Evolutionary conservation across 352 stramenopile species (phyloP).

Genomic region (Pythium scleroteichum): DNA sequence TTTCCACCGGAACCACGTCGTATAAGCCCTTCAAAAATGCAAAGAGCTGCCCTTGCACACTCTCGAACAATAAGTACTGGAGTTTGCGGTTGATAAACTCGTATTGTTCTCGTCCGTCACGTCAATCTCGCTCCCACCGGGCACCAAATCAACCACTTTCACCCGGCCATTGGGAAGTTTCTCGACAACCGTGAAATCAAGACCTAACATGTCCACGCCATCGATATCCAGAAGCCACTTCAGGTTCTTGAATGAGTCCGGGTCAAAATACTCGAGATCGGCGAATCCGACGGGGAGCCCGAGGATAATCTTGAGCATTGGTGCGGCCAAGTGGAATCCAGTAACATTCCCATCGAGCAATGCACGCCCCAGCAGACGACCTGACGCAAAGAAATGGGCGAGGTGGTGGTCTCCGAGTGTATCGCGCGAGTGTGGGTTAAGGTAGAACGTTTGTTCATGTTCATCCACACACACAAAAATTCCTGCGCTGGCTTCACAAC

Average conservation of each 20-base stretch:
- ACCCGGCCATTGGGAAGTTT: neutral
- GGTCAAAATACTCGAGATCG: conserved; percentile 87
- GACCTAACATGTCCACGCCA: conserved; percentile 45
- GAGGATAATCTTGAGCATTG: conserved; percentile 97
- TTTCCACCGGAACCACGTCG: conserved; percentile 86
- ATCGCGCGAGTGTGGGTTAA: conserved; percentile 32
- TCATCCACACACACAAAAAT: conserved; percentile 45
- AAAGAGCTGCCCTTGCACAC: conserved; percentile 65
- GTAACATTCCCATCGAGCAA: conserved; percentile 91
- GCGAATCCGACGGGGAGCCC: conserved; percentile 92
- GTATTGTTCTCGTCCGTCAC: conserved; percentile 94
- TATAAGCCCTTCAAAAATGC: conserved; percentile 90
- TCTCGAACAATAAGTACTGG: conserved; percentile 87
- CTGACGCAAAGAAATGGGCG: conserved; percentile 52
- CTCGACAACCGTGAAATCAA: conserved; percentile 49
- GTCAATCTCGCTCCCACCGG: conserved; percentile 55
- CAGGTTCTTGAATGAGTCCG: conserved; percentile 53
- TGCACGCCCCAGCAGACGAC: conserved; percentile 55
- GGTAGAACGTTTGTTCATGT: conserved; percentile 50
- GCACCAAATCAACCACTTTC: conserved; percentile 49
- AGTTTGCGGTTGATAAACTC: conserved; percentile 92
- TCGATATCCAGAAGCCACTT: conserved; percentile 56
- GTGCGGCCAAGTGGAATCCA: conserved; percentile 91
- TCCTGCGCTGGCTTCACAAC: conserved; percentile 36
- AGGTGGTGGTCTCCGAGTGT: conserved; percentile 59